A percentile compares a stretch with the other conserved stretches of the same genome.
phyloP scores from a whole-genome alignment of 2,329 filamentous ascomycete species.

The Monosporascus sp. region DNA sequence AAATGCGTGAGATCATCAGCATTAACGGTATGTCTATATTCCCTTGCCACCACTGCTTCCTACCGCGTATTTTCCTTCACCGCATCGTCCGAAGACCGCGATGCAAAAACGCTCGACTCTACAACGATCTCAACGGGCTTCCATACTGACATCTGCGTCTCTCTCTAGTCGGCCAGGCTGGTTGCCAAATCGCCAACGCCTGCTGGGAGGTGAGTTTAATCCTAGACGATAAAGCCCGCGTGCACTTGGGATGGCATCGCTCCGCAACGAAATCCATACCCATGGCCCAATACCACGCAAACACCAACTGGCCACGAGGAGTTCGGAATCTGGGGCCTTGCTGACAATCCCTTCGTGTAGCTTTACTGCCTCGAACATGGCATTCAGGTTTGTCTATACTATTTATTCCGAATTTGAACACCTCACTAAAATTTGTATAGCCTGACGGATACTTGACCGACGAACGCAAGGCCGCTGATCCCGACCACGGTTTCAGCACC shows the following conservation, averaged over 20 bases:
- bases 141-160: conserved; percentile 48
- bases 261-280: neutral
- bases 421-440: conserved; percentile 44
- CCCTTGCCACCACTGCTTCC: conserved; percentile 23
- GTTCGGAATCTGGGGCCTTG: neutral
- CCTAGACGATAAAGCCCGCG: neutral
- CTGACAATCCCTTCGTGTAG: conserved; percentile 44
- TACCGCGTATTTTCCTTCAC: conserved; percentile 37
- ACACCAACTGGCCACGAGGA: neutral
- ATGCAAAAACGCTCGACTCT: conserved; percentile 9
- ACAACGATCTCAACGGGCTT: conserved; percentile 11
- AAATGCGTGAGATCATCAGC: conserved; percentile 98
- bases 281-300: neutral
- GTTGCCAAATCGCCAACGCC: conserved; percentile 99
- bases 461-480: conserved; percentile 88
- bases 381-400: conserved; percentile 71
- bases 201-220: conserved; percentile 92
- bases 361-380: conserved; percentile 99
- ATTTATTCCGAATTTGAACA: conserved; percentile 2
- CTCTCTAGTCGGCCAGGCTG: conserved; percentile 89
- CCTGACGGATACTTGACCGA: conserved; percentile 98
- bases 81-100: conserved; percentile 31
- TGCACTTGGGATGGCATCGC: conserved; percentile 6
- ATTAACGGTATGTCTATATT: conserved; percentile 75
- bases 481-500: conserved; percentile 98